phyloP scores from a whole-genome alignment of 2,329 filamentous ascomycete species.

The Nemania diffusa region DNA sequence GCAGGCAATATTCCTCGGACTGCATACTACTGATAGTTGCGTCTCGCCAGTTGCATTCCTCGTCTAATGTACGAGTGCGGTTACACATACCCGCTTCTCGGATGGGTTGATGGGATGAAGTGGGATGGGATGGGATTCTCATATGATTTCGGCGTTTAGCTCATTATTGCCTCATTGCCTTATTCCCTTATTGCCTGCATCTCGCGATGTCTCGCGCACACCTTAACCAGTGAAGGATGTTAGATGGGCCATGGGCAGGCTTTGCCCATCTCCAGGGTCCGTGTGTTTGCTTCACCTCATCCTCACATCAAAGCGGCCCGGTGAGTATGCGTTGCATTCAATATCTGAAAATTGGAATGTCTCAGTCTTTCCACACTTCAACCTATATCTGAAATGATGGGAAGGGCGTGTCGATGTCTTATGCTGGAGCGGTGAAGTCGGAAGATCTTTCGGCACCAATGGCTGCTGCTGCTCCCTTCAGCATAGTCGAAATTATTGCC shows the following conservation, averaged over 20 bases:
- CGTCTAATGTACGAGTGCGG: slow-evolving; percentile 20
- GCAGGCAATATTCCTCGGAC: slow-evolving; percentile 18
- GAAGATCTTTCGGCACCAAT: slow-evolving; percentile 28
- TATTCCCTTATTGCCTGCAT: slow-evolving; percentile 4
- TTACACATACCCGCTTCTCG: slow-evolving; percentile 24
- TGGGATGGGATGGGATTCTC: slow-evolving; percentile 10
- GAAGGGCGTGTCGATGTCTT: slow-evolving; percentile 22
- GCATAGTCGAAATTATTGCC: slow-evolving; percentile 16
- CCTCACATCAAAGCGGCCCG: slow-evolving; percentile 10
- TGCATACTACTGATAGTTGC: slow-evolving; percentile 13
- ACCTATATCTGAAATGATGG: slow-evolving; percentile 2
- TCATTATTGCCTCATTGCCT: slow-evolving; percentile 4
- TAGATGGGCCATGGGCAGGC: neutral
- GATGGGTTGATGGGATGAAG: slow-evolving; percentile 2
- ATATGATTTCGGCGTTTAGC: slow-evolving; percentile 5
- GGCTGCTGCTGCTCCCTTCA: slow-evolving; percentile 9
- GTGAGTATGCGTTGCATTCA: slow-evolving; percentile 1
- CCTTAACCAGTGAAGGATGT: neutral
- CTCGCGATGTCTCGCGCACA: neutral
- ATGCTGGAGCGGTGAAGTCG: slow-evolving; percentile 20
- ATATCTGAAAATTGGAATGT: slow-evolving; percentile 12
- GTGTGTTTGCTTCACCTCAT: slow-evolving; percentile 4
- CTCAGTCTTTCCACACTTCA: slow-evolving; percentile 8
- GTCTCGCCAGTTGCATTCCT: slow-evolving; percentile 23
- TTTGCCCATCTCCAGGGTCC: neutral